Percentiles rank a stretch among this genome's conserved stretches.
Conservation (phyloP, 805 yeast genomes). For the Yarrowia sp. region DNA sequence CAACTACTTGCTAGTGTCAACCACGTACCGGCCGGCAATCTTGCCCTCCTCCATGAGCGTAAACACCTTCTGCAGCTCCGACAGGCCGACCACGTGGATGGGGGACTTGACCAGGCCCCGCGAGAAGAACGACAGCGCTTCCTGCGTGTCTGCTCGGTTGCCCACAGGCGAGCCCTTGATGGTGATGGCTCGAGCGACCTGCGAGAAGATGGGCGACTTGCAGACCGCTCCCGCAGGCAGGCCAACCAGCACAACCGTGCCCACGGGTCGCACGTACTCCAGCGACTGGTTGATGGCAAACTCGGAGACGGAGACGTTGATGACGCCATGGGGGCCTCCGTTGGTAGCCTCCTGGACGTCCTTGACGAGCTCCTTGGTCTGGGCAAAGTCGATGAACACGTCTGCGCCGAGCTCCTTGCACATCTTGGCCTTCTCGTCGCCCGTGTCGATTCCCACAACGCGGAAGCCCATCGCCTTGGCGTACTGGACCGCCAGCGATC, state of each 20-base stretch:
- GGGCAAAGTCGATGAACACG: constrained; percentile 55
- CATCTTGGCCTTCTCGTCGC: constrained; percentile 57
- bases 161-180: constrained; percentile 61
- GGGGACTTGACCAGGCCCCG: constrained; percentile 55
- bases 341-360: constrained; percentile 50
- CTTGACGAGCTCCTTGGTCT: constrained; percentile 47
- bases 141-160: constrained; percentile 58
- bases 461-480: constrained; percentile 76
- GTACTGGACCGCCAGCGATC: constrained; percentile 70
- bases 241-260: constrained; percentile 61
- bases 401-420: constrained; percentile 63
- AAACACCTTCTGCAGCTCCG: constrained; percentile 49
- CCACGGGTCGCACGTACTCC: constrained; percentile 46
- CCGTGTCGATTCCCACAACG: constrained; percentile 70
- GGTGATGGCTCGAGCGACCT: constrained; percentile 54
- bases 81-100: constrained; percentile 54
- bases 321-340: constrained; percentile 70
- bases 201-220: constrained; percentile 51
- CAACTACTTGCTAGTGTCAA: constrained; percentile 54
- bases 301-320: constrained; percentile 61
- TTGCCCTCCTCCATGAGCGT: constrained; percentile 59
- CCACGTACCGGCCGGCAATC: constrained; percentile 63
- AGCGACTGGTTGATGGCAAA: constrained; percentile 57
- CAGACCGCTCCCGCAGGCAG: constrained; percentile 61
- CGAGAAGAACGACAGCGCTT: constrained; percentile 54